These are phyloP conservation scores for Podospora conica DNA, from an alignment of 495 filamentous ascomycete species.

Conservation along the genomic window DNA sequence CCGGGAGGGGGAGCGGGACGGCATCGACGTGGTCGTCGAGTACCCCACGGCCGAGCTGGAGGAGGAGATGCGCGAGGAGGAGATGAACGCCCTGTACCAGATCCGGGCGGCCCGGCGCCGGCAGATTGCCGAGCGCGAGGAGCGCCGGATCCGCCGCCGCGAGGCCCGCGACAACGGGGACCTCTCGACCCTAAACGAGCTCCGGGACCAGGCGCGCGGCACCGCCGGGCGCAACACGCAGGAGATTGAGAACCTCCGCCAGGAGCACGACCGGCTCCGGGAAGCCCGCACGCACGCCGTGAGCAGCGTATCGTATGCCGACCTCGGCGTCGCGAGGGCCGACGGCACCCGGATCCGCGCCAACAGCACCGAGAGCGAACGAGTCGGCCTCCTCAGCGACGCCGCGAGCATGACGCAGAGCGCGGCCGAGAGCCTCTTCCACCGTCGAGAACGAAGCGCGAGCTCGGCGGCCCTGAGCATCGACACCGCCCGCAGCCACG, in stretches of 20 bases:
- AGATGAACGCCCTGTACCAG: conserved; percentile 91
- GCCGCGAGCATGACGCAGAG: conserved; percentile 51
- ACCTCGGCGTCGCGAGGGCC: conserved; percentile 77
- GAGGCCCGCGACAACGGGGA: conserved; percentile 70
- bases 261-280: conserved; percentile 59
- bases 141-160: conserved; percentile 55
- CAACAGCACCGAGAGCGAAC: conserved; percentile 71
- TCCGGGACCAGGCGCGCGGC: conserved; percentile 41
- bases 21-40: conserved; percentile 89
- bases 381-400: conserved; percentile 64
- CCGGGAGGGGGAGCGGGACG: conserved; percentile 83
- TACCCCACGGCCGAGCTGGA: conserved; percentile 51
- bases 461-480: conserved; percentile 43
- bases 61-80: conserved; percentile 74
- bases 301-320: conserved; percentile 78
- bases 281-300: conserved; percentile 65
- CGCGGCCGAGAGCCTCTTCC: conserved; percentile 25
- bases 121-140: conserved; percentile 71
- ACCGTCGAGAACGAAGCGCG: conserved; percentile 37
- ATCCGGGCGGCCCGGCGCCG: conserved; percentile 72
- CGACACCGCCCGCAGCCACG: conserved; percentile 30
- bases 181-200: conserved; percentile 51
- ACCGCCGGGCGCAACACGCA: conserved; percentile 28
- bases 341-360: conserved; percentile 84
- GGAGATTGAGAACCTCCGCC: conserved; percentile 49